Conservation (phyloP, 2,329 filamentous ascomycete species). For the Ophiostoma tasmaniense region DNA sequence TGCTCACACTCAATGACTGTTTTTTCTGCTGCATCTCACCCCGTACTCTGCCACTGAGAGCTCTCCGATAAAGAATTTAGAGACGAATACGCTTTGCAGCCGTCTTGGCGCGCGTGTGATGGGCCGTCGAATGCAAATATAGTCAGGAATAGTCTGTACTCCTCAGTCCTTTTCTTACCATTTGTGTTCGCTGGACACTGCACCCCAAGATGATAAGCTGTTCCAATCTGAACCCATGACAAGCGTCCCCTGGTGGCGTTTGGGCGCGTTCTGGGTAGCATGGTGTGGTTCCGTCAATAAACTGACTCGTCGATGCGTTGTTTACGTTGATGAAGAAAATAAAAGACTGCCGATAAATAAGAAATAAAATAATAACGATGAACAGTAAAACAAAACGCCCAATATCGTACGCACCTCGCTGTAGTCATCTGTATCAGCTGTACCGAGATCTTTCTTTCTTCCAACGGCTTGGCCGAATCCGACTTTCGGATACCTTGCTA, state of each 20-base stretch:
- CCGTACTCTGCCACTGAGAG: not conserved
- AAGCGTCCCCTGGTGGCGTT: not conserved
- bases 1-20: not conserved
- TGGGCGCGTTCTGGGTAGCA: not conserved
- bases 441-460: not conserved
- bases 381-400: not conserved
- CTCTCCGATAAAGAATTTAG: conserved; percentile 2
- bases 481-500: not conserved
- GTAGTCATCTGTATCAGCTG: not conserved
- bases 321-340: not conserved
- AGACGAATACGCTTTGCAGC: not conserved
- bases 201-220: conserved; percentile 1
- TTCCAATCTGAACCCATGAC: not conserved
- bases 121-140: not conserved
- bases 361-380: not conserved
- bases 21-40: not conserved
- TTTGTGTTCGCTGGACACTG: not conserved
- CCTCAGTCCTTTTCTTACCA: not conserved
- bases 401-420: not conserved
- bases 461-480: conserved; percentile 1
- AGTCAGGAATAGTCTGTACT: not conserved
- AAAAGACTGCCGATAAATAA: not conserved
- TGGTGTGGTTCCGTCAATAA: not conserved
- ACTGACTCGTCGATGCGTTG: not conserved
- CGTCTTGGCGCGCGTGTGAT: not conserved